These are phyloP conservation scores for Benincasa hispida DNA, from an alignment of 306 rosid species.

Conservation along the genomic window DNA sequence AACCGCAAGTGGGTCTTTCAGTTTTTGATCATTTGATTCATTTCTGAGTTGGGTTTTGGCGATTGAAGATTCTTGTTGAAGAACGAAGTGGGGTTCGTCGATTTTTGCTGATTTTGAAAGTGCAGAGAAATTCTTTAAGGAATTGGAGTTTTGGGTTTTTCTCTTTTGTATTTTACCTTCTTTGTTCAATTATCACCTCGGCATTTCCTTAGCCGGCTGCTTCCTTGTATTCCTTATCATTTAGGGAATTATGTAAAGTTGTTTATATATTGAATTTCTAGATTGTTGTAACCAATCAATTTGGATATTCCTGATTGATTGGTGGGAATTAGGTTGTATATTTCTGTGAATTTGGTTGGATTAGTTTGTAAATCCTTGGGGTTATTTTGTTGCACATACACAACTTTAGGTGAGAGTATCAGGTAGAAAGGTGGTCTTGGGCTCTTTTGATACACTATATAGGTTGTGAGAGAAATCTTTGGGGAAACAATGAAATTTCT, in stretches of 20 bases:
- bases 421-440: neutral
- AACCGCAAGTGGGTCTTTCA: neutral
- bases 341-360: neutral
- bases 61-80: neutral
- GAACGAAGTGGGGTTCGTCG: neutral
- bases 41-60: neutral
- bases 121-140: neutral
- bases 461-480: neutral
- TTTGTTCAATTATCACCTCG: conserved; percentile 7
- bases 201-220: conserved; percentile 17
- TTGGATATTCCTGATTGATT: neutral
- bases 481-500: conserved; percentile 45
- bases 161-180: neutral
- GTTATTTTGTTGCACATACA: neutral
- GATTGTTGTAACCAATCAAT: neutral
- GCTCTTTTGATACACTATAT: neutral
- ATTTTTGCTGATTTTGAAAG: neutral
- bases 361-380: neutral
- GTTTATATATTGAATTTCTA: neutral
- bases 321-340: conserved; percentile 4
- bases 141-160: neutral
- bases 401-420: neutral
- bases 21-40: neutral
- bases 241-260: neutral
- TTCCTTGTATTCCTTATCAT: neutral